Conservation (phyloP, 2,329 filamentous ascomycete species). For the Hypomyces rosellus region DNA sequence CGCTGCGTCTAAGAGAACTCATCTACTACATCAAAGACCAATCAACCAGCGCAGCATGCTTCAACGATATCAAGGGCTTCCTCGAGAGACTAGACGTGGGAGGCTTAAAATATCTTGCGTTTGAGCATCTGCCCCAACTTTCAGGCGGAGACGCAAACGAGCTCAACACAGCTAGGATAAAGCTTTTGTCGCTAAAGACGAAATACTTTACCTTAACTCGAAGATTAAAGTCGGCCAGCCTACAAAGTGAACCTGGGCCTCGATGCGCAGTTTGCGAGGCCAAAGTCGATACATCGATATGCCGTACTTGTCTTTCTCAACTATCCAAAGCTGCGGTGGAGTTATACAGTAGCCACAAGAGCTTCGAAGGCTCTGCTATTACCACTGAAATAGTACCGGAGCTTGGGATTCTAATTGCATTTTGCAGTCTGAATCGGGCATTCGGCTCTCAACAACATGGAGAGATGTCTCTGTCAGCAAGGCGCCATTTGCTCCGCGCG, state of each 20-base stretch:
- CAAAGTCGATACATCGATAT: slow-evolving; percentile 15
- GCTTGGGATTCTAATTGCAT: slow-evolving; percentile 28
- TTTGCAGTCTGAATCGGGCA: slow-evolving; percentile 28
- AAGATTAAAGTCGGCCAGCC: slow-evolving; percentile 15
- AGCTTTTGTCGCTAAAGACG: slow-evolving; percentile 35
- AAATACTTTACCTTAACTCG: slow-evolving; percentile 40
- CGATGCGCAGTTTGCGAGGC: slow-evolving; percentile 20
- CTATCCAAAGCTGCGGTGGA: slow-evolving; percentile 19
- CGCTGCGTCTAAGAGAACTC: slow-evolving; percentile 29
- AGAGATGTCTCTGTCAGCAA: slow-evolving; percentile 9
- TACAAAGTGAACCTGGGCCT: slow-evolving; percentile 15
- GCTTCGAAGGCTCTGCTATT: not conserved
- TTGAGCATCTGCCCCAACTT: slow-evolving; percentile 29
- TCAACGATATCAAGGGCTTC: slow-evolving; percentile 42
- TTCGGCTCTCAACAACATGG: slow-evolving; percentile 11
- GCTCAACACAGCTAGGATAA: slow-evolving; percentile 21
- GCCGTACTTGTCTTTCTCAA: slow-evolving; percentile 18
- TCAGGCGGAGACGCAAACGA: slow-evolving; percentile 21
- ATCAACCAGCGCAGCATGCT: slow-evolving; percentile 33
- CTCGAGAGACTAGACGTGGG: slow-evolving; percentile 34
- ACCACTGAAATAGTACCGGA: slow-evolving; percentile 24
- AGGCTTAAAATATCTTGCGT: slow-evolving; percentile 35
- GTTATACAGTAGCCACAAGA: slow-evolving; percentile 10
- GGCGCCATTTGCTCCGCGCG: slow-evolving; percentile 39
- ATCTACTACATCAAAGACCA: slow-evolving; percentile 31